These are phyloP conservation scores for Hibiscus tridactylites DNA, from an alignment of 345 rosid genomes.

Conservation along the genomic window DNA sequence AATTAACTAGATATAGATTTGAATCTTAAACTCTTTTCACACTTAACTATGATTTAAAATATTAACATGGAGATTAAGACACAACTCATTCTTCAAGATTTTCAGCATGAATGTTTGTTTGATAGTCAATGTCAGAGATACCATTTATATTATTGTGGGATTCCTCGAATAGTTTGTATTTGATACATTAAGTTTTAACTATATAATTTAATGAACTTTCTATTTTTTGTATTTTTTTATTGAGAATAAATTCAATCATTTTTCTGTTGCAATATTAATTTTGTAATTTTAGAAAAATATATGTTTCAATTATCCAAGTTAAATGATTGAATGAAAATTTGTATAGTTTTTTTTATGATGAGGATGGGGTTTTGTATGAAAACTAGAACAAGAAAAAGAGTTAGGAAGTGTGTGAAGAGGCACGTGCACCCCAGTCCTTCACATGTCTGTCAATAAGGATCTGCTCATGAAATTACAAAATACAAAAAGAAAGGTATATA, in stretches of 20 bases:
- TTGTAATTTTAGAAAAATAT: not conserved
- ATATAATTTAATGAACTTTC: not conserved
- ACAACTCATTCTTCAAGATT: slow-evolving; percentile 41
- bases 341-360: not conserved
- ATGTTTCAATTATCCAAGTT: too few species aligned
- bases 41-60: not conserved
- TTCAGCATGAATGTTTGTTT: slow-evolving; percentile 39
- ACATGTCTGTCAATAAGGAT: slow-evolving; percentile 53
- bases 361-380: slow-evolving; percentile 21
- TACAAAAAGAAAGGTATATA: not conserved
- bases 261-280: not conserved
- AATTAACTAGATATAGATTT: slow-evolving; percentile 12
- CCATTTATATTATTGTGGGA: not conserved
- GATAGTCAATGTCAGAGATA: slow-evolving; percentile 27
- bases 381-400: slow-evolving; percentile 4
- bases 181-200: too few species aligned
- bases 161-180: not conserved
- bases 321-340: not conserved
- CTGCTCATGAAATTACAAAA: slow-evolving; percentile 30
- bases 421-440: slow-evolving; percentile 38
- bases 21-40: slow-evolving; percentile 6
- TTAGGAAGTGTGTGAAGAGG: slow-evolving; percentile 18
- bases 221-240: not conserved
- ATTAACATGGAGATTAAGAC: not conserved
- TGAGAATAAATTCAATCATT: not conserved